Conservation (phyloP, 2,329 filamentous ascomycete genomes). For the Mycosphaerella arachidis region DNA sequence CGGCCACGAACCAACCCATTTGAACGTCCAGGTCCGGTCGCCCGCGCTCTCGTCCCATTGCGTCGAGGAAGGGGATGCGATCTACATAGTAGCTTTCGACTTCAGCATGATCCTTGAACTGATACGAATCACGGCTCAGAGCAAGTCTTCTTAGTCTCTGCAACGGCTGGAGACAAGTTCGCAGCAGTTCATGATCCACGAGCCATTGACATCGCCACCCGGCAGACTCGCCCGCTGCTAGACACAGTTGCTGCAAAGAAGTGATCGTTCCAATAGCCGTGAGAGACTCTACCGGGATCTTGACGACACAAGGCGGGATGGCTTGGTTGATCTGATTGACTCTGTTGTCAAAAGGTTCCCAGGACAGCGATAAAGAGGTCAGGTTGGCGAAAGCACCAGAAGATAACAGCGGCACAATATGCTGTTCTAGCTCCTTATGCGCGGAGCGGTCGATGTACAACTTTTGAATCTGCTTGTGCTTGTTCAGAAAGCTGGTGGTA, state of each 20-base stretch:
- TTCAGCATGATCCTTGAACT: background rate
- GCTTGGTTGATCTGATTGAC: background rate
- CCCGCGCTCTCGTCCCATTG: background rate
- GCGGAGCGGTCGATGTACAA: background rate
- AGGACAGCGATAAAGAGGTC: background rate
- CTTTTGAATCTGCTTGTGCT: background rate
- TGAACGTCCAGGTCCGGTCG: background rate
- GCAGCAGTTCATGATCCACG: background rate
- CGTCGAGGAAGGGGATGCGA: background rate
- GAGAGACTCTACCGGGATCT: background rate
- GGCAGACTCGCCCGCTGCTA: background rate
- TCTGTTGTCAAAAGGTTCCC: background rate
- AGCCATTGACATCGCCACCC: constrained; percentile 2
- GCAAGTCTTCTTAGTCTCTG: background rate
- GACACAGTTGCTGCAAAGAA: background rate
- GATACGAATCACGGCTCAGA: background rate
- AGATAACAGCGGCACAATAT: background rate
- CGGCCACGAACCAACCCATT: background rate
- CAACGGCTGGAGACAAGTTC: background rate
- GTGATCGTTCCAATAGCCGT: background rate
- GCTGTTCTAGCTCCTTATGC: background rate
- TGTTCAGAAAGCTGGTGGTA: background rate
- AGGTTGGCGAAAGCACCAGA: background rate
- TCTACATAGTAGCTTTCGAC: background rate
- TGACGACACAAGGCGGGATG: background rate